phyloP scores from a whole-genome alignment of 108 stramenopile species.

The Nannochloropsis oceanica region DNA sequence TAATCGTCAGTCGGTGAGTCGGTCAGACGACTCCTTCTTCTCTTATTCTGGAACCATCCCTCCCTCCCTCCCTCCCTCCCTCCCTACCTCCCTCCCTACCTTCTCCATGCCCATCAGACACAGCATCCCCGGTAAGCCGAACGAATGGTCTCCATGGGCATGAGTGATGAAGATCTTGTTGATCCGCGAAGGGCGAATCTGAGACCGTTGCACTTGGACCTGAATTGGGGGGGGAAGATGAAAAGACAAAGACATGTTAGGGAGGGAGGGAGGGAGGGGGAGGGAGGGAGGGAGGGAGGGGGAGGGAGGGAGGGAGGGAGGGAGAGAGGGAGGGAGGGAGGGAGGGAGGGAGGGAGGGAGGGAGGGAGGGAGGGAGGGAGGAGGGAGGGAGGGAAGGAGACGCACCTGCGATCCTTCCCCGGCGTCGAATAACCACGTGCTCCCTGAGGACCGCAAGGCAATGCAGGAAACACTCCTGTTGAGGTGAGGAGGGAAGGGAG shows the following conservation, averaged over 20 bases:
- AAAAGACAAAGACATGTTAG: not conserved
- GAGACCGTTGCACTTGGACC: constrained; percentile 10
- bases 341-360: not conserved
- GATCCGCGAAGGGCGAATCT: constrained; percentile 20
- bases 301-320: constrained; percentile 2
- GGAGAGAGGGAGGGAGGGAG: not conserved
- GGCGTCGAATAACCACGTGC: constrained; percentile 81
- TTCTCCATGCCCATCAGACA: constrained; percentile 81
- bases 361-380: not conserved
- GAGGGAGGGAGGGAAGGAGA: constrained; percentile 7
- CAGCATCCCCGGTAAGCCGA: constrained; percentile 77
- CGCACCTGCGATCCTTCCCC: constrained; percentile 84
- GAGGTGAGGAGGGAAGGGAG: not conserved
- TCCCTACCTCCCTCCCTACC: too few relatives aligned
- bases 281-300: constrained; percentile 31
- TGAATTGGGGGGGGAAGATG: not conserved
- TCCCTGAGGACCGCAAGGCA: constrained; percentile 49
- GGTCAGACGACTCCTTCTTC: too few relatives aligned
- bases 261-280: constrained; percentile 23
- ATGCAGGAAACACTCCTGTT: constrained; percentile 56
- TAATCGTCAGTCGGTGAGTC: too few relatives aligned
- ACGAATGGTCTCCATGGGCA: constrained; percentile 82
- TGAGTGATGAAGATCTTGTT: constrained; percentile 76
- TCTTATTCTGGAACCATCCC: too few relatives aligned
- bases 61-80: too few relatives aligned